Conservation (phyloP, 768 basidiomycete species). For the Amylocystis lapponica region DNA sequence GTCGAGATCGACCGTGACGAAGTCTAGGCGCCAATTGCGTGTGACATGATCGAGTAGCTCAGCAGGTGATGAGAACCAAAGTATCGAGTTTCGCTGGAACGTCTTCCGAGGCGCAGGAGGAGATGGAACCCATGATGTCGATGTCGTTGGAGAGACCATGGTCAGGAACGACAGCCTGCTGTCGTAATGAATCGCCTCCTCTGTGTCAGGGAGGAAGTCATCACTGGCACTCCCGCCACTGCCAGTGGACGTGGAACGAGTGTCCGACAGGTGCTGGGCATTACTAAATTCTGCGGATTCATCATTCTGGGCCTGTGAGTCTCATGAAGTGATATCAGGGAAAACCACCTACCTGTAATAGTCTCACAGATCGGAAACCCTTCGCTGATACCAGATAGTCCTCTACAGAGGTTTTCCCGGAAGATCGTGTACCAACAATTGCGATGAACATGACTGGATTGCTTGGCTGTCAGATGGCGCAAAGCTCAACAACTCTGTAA, state of each 20-base stretch:
- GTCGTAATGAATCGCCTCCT: neutral
- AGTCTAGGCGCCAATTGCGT: conserved; percentile 70
- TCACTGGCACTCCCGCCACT: no score
- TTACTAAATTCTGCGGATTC: neutral
- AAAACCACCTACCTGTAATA: conserved; percentile 16
- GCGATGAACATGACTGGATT: conserved; percentile 24
- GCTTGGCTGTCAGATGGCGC: neutral
- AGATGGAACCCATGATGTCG: conserved; percentile 18
- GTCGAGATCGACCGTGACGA: conserved; percentile 72
- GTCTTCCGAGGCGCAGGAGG: conserved; percentile 9
- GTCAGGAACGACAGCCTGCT: conserved; percentile 18
- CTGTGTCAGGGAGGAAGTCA: no score
- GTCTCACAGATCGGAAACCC: conserved; percentile 48
- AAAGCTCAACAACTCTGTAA: neutral
- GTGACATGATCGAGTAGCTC: conserved; percentile 73
- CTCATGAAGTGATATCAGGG: neutral
- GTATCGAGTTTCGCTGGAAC: conserved; percentile 8
- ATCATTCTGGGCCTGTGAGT: neutral
- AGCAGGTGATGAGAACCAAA: conserved; percentile 40
- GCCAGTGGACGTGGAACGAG: neutral
- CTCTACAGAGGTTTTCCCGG: conserved; percentile 38
- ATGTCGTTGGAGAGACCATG: conserved; percentile 19
- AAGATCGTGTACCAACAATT: conserved; percentile 24
- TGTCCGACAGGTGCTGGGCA: neutral
- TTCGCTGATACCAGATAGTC: conserved; percentile 54